Conservation (phyloP, 192 early-diverging fungal species). For the Backusella tarrabulga region DNA sequence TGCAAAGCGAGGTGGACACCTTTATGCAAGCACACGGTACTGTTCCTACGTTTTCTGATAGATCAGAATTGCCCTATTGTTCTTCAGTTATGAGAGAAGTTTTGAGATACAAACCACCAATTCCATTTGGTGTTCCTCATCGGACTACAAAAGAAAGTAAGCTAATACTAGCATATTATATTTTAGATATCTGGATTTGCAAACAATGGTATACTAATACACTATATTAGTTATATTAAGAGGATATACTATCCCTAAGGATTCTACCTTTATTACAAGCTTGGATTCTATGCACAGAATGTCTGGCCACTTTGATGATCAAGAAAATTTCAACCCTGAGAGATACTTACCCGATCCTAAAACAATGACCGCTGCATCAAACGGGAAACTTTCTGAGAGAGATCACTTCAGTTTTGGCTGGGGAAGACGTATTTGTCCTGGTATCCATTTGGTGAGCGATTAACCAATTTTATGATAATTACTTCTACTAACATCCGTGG, state of each 20-base stretch:
- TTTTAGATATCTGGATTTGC: too few species aligned
- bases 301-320: constrained; percentile 33
- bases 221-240: constrained; percentile 2
- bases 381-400: constrained; percentile 10
- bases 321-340: constrained; percentile 49
- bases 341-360: constrained; percentile 19
- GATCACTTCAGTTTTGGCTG: constrained; percentile 21
- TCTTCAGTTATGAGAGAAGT: neutral
- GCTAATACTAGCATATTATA: neutral
- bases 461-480: neutral
- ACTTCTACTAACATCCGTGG: neutral
- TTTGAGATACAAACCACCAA: neutral
- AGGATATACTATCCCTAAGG: constrained; percentile 49
- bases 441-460: neutral
- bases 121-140: neutral
- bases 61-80: neutral
- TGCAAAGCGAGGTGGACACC: neutral
- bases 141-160: neutral
- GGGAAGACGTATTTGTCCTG: neutral
- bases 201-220: neutral
- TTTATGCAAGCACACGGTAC: neutral
- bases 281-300: constrained; percentile 43
- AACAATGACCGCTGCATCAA: constrained; percentile 10
- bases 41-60: neutral
- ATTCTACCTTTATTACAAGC: constrained; percentile 42